Evolutionary conservation across 108 stramenopile species (phyloP), one percentile per base, ranked within the genome.

Genomic region (Heterococcus sp.): DNA sequence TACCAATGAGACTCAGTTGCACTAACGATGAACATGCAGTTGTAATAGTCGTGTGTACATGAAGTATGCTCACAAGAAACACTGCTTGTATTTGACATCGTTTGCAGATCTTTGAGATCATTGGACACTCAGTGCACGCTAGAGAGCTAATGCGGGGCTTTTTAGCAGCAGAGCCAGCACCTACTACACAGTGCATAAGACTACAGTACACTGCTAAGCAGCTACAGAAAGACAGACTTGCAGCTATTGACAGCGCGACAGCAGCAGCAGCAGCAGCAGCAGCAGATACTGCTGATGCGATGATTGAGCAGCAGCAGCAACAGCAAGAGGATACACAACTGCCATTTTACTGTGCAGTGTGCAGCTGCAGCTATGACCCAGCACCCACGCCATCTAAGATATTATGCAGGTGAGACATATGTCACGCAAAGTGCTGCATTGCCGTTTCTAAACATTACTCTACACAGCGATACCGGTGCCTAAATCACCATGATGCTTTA

Each of bases 31-130:
- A 58, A 21, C 8, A 8, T 21, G 46, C 46, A 14, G 46, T 21
- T 8, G 21, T 8, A 8, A 21, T 21, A 21, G 14, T 8, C 46
- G 46, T 58, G 46, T 21, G 46, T 58, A 58, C 46, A 14, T 21
- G 14, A 58, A n/a, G n/a, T n/a, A 8, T 58, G 21, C 46, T 58
- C 46, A 58, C 46, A 21, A 14, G 46, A 8, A 21, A 21, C 46
- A 21, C 46, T 58, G 46, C 46, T 58, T 21, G 8, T 58, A 58
- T 21, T 21, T 58, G 14, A 8, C 46, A 58, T 21, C 46, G n/a
- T n/a, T n/a, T n/a, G 31, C 66, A 84, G 26, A 90, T 93, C 67
- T 97, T 97, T 88, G 93, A 94, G 75, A 92, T 90, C 38, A 91
- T 97, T 78, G 92, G 93, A 0, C 96, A 97, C 85, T 82, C 81